Conservation (phyloP, 2,329 filamentous ascomycete genomes). For the Orbilia quercus region DNA sequence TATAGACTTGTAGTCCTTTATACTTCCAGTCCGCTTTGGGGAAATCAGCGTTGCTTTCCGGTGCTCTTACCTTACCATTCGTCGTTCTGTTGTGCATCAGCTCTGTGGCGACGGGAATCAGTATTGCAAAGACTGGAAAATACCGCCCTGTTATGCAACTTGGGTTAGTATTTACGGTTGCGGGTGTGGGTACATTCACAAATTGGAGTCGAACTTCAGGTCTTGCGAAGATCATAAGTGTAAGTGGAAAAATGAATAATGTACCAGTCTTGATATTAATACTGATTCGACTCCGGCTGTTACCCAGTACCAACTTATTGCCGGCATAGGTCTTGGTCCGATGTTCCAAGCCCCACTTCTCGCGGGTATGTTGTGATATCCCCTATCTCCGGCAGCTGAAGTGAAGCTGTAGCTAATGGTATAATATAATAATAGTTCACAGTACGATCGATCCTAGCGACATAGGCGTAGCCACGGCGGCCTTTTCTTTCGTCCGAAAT, state of each 20-base stretch:
- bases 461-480: conserved; percentile 73
- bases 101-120: conserved; percentile 64
- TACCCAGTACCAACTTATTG: conserved; percentile 58
- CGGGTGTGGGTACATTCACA: conserved; percentile 75
- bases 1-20: conserved; percentile 18
- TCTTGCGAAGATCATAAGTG: conserved; percentile 70
- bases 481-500: conserved; percentile 72
- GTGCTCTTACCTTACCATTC: conserved; percentile 73
- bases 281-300: no score
- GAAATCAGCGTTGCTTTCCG: conserved; percentile 72
- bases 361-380: conserved; percentile 50
- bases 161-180: conserved; percentile 70
- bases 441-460: conserved; percentile 71
- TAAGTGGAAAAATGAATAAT: conserved; percentile 66
- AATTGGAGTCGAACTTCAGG: conserved; percentile 70
- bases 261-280: no score
- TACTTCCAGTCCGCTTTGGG: conserved; percentile 77
- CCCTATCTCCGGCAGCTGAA: neutral
- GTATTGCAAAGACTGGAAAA: conserved; percentile 73
- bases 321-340: conserved; percentile 58
- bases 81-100: conserved; percentile 66
- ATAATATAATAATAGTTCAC: conserved; percentile 65
- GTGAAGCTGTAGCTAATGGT: conserved; percentile 6
- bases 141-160: conserved; percentile 70
- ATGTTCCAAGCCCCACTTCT: conserved; percentile 60